These are phyloP conservation scores for Phytophthora syringae DNA, from an alignment of 352 stramenopile genomes.

Conservation along the genomic window DNA sequence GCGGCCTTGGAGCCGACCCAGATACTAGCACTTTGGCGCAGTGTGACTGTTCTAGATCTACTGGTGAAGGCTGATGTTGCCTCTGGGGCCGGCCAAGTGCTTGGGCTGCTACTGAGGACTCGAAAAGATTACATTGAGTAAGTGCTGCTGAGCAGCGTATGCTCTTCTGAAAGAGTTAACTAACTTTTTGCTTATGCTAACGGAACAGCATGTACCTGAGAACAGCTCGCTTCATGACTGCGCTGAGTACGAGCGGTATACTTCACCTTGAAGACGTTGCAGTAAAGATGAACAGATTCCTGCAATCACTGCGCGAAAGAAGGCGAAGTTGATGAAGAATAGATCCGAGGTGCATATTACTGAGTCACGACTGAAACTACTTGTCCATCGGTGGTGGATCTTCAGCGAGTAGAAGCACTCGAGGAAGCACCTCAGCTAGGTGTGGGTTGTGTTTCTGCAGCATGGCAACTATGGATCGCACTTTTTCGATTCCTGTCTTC, in stretches of 20 bases:
- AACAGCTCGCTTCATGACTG: conserved; percentile 32
- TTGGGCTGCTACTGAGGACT: conserved; percentile 31
- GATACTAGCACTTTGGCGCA: conserved; percentile 57
- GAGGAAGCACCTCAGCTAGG: conserved; percentile 82
- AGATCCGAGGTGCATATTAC: conserved; percentile 1
- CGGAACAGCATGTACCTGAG: conserved; percentile 58
- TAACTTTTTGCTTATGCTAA: conserved; percentile 9
- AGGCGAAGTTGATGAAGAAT: conserved; percentile 4
- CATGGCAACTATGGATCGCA: conserved; percentile 64
- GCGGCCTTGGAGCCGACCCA: conserved; percentile 16
- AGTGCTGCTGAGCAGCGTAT: neutral
- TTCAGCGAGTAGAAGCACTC: conserved; percentile 82
- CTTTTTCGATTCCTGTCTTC: conserved; percentile 47
- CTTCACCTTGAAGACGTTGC: conserved; percentile 42
- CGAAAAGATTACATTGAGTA: conserved; percentile 50
- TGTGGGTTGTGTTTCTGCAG: conserved; percentile 79
- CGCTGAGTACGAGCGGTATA: conserved; percentile 26
- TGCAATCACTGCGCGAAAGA: conserved; percentile 35
- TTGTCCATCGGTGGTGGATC: conserved; percentile 51
- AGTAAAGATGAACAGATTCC: conserved; percentile 37
- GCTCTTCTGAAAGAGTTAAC: neutral
- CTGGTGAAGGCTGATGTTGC: conserved; percentile 33
- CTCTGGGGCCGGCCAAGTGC: conserved; percentile 19
- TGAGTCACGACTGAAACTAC: conserved; percentile 2
- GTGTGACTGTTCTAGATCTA: conserved; percentile 45